A percentile compares a stretch with the other conserved stretches of the same genome.
These are phyloP conservation scores for Hypoxylon lienhwacheense DNA, from an alignment of 495 filamentous ascomycete species.

Conservation along the genomic window DNA sequence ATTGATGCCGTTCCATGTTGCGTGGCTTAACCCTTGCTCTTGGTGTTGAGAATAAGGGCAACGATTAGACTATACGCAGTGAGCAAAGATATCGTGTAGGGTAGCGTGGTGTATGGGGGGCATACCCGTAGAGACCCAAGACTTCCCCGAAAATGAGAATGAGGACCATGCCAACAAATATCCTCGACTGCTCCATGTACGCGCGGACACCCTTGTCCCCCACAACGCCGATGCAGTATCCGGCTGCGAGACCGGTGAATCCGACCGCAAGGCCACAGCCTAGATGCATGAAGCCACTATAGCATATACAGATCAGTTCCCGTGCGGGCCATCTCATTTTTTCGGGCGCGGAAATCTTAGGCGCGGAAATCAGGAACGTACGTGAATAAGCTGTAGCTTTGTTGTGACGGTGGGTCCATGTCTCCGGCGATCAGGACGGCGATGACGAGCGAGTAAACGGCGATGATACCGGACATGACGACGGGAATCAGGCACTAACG, in stretches of 20 bases:
- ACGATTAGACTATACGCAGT: constrained; percentile 46
- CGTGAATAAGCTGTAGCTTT: constrained; percentile 80
- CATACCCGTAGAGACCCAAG: constrained; percentile 92
- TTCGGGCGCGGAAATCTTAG: background rate
- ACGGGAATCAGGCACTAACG: constrained; percentile 88
- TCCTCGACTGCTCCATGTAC: constrained; percentile 92
- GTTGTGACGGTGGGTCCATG: constrained; percentile 63
- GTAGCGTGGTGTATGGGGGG: constrained; percentile 17
- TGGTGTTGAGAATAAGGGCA: constrained; percentile 56
- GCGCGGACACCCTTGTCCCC: constrained; percentile 91
- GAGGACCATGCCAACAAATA: constrained; percentile 98
- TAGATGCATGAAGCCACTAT: constrained; percentile 87
- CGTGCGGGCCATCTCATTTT: background rate
- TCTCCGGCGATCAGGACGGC: constrained; percentile 90
- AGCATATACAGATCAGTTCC: constrained; percentile 31
- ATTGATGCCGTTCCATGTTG: background rate
- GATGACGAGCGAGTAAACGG: constrained; percentile 96
- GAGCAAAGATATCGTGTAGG: constrained; percentile 6
- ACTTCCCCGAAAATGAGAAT: constrained; percentile 99
- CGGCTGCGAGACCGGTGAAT: constrained; percentile 89
- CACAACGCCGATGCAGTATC: constrained; percentile 94
- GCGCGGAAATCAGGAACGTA: constrained; percentile 52
- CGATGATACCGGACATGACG: constrained; percentile 99
- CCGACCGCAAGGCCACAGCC: constrained; percentile 90
- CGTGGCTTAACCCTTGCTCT: constrained; percentile 52